These are phyloP conservation scores for Alternaria sp. DNA, from an alignment of 2,329 filamentous ascomycete genomes.

Conservation along the genomic window DNA sequence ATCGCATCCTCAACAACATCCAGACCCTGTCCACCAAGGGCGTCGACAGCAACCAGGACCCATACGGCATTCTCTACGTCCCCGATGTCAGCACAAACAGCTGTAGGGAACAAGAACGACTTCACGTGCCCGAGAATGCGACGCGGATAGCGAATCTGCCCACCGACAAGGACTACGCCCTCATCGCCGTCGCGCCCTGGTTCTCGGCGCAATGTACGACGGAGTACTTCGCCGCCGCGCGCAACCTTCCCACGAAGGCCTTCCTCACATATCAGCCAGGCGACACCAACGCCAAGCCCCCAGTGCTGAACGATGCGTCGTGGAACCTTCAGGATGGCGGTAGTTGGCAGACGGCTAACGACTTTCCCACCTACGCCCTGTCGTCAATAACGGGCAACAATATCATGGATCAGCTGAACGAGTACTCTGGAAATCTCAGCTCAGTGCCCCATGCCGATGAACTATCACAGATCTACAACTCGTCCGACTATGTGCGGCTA, in stretches of 20 bases:
- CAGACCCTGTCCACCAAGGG: slow-evolving; percentile 77
- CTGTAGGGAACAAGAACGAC: slow-evolving; percentile 68
- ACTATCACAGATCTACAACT: slow-evolving; percentile 48
- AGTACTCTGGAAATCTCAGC: slow-evolving; percentile 79
- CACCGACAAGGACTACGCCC: slow-evolving; percentile 67
- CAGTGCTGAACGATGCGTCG: slow-evolving; percentile 64
- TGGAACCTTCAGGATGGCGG: slow-evolving; percentile 76
- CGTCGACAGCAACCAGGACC: slow-evolving; percentile 64
- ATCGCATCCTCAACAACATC: slow-evolving; percentile 61
- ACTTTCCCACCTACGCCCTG: slow-evolving; percentile 84
- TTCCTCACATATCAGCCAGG: slow-evolving; percentile 63
- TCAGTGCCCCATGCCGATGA: slow-evolving; percentile 49
- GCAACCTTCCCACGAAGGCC: slow-evolving; percentile 64
- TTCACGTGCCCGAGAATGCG: slow-evolving; percentile 76
- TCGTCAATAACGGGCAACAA: slow-evolving; percentile 68
- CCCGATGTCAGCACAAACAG: slow-evolving; percentile 69
- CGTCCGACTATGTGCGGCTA: slow-evolving; percentile 57
- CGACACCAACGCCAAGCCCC: slow-evolving; percentile 63
- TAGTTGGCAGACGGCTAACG: slow-evolving; percentile 73
- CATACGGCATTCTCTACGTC: slow-evolving; percentile 84
- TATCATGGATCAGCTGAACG: slow-evolving; percentile 73
- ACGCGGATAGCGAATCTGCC: slow-evolving; percentile 74
- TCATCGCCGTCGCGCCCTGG: slow-evolving; percentile 89
- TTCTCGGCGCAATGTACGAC: slow-evolving; percentile 74
- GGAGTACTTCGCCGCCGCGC: slow-evolving; percentile 70